Evolutionary conservation across 345 rosid genomes (phyloP), one percentile per base, ranked within the genome.

Genomic region (Triadica sebifera): DNA sequence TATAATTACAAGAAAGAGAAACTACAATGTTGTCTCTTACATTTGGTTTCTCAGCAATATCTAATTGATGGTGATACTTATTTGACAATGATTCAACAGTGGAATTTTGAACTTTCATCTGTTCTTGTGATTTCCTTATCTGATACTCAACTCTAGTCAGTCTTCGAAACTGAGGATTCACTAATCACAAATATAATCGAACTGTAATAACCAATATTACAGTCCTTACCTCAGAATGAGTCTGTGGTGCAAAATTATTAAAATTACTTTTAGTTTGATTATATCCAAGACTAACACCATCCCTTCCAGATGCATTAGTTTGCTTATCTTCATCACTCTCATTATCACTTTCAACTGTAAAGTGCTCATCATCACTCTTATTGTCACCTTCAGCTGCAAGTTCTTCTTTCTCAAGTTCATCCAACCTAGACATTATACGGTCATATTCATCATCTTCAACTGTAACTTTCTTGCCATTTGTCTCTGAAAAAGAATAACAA

Each of bases 341-440:
- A 43, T 70, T 39, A 22, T 49, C 29, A 53, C 63, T 37, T 6
- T 67, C 81, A 38, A 24, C 60, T 17, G 56, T 34, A 50, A 25
- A 47, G 15, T 67, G 75, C 20, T 73, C 80, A 64, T 83, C 84
- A 70, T 69, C 76, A 37, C 9, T 53, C 64, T 74, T 79, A 2
- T 70, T 74, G 11, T 51, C 75, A 79, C 19, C 80, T 78, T 85
- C 93, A 74, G 83, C 89, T 12, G 84, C 93, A 74, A 82, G 91
- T 82, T 93, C 97, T 82, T 91, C 93, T 80, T 79, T 82, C 87
- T 95, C 99, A 79, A 95, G 98, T 72, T 91, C 97, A 77, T 91
- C 92, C 86, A 95, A 81, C 86, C 88, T 88, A 59, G 96, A 71
- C 91, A 91, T 86, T n/a, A 91, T 78, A 41, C 85, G 84, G 47